Percentiles rank a stretch among this genome's conserved stretches.
These are phyloP conservation scores for Mediolabrus comicus DNA, from an alignment of 108 stramenopile species.

Conservation along the genomic window DNA sequence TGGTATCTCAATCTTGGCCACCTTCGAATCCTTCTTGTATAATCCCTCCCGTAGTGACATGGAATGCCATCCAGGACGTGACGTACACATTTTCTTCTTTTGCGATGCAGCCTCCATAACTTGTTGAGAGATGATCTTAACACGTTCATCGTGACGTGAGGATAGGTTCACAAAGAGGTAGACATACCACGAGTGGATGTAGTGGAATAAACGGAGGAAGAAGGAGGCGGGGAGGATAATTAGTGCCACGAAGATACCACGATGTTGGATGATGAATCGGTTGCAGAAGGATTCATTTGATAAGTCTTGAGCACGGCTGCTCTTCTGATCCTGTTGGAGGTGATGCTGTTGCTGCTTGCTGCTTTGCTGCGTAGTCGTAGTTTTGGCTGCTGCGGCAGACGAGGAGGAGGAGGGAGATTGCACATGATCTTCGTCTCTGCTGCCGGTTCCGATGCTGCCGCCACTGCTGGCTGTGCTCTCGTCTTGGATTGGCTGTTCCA, in stretches of 20 bases:
- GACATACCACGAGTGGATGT: conserved; percentile 1
- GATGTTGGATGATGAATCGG: conserved; percentile 5
- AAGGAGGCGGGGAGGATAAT: conserved; percentile 1
- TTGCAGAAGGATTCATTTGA: background rate
- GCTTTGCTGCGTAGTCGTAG: background rate
- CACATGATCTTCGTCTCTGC: background rate
- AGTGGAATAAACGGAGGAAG: background rate
- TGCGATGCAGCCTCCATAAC: conserved; percentile 16
- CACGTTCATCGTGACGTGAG: conserved; percentile 26
- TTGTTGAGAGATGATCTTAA: conserved; percentile 11
- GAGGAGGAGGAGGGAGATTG: too few relatives aligned
- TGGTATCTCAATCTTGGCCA: conserved; percentile 40
- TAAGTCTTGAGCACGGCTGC: too few relatives aligned
- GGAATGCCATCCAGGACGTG: conserved; percentile 36
- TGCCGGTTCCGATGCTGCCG: background rate
- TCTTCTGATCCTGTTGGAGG: too few relatives aligned
- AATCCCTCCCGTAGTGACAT: conserved; percentile 19
- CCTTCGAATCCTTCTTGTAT: conserved; percentile 30
- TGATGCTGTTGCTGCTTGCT: background rate
- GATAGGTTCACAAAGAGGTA: background rate
- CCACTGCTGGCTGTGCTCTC: background rate
- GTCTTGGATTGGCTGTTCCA: background rate
- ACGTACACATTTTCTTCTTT: conserved; percentile 26
- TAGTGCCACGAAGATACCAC: background rate
- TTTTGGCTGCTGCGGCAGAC: background rate